Evolutionary conservation across 257 asterid species (phyloP), one percentile per base, ranked within the genome.

Genomic region (Gardenia jasminoides): DNA sequence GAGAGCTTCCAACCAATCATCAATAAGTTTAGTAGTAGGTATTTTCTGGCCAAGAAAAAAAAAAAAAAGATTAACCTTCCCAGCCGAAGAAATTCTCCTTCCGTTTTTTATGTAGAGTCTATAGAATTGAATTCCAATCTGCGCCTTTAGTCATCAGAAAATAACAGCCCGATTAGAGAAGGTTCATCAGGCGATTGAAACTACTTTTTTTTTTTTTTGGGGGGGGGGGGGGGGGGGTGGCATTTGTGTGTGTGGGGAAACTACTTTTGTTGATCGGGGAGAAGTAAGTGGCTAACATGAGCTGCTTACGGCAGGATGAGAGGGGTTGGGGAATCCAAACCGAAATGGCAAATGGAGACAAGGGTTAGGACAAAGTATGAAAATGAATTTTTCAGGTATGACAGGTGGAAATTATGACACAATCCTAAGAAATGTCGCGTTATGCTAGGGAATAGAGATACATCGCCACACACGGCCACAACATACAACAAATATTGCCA

Each of bases 371-470:
- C 81, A 83, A 62, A 79, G 26, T 1, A 46, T 50, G 20, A n/a
- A 76, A 85, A 79, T 81, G 66, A 65, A 76, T 66, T 48, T 75
- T 59, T 61, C 79, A 85, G 84, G 87, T 67, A 80, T 52, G 91
- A 84, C 88, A 86, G 82, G 85, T 79, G 90, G 88, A 85, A 91
- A 87, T 91, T 67, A 78, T 80, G 83, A 89, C 87, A 90, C 79
- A 86, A 87, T 89, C 95, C 89, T 26, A 83, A 85, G 83, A 68
- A 74, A 50, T 90, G 96, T 86, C 92, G 85, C 81, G 83, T 86
- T 31, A 70, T 59, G 83, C 46, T 76, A 82, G 78, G 73, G 68
- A 74, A 70, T 78, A 64, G 65, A 16, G 80, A 30, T 50, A 46
- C 83, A 74, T 20, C 62, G 56, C 50, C 67, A 78, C 61, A 58